phyloP scores from a whole-genome alignment of 164 flowering plant genomes.

The Tetrastigma voinierianum region DNA sequence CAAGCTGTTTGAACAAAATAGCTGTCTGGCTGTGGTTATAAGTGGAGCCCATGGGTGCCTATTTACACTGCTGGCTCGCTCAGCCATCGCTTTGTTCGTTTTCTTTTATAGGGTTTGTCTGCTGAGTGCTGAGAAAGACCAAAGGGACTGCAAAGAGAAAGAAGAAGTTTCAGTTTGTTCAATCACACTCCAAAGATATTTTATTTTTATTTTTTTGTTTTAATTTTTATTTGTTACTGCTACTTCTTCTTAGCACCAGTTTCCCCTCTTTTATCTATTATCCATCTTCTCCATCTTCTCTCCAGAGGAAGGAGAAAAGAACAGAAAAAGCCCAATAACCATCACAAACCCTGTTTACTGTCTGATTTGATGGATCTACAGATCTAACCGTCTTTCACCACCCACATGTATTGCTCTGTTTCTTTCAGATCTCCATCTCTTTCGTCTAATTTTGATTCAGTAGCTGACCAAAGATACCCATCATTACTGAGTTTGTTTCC shows the following conservation, averaged over 20 bases:
- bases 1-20: neutral
- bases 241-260: slow-evolving; percentile 1
- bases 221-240: too few species aligned
- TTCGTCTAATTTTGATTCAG: slow-evolving; percentile 17
- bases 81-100: slow-evolving; percentile 23
- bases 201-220: neutral
- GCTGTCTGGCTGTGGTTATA: slow-evolving; percentile 12
- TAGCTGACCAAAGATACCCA: slow-evolving; percentile 7
- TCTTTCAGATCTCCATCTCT: slow-evolving; percentile 35
- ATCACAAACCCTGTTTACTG: slow-evolving; percentile 2
- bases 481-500: slow-evolving; percentile 15
- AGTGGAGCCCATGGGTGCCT: slow-evolving; percentile 28
- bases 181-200: slow-evolving; percentile 13
- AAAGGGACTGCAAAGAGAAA: slow-evolving; percentile 1
- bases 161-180: slow-evolving; percentile 11
- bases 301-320: neutral
- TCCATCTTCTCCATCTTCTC: neutral
- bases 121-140: slow-evolving; percentile 17
- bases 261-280: neutral
- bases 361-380: slow-evolving; percentile 27
- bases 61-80: slow-evolving; percentile 31
- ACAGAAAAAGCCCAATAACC: neutral
- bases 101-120: slow-evolving; percentile 14
- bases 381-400: slow-evolving; percentile 25
- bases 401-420: slow-evolving; percentile 32